These are phyloP conservation scores for Articulospora tetracladia DNA, from an alignment of 495 filamentous ascomycete genomes.

Conservation along the genomic window DNA sequence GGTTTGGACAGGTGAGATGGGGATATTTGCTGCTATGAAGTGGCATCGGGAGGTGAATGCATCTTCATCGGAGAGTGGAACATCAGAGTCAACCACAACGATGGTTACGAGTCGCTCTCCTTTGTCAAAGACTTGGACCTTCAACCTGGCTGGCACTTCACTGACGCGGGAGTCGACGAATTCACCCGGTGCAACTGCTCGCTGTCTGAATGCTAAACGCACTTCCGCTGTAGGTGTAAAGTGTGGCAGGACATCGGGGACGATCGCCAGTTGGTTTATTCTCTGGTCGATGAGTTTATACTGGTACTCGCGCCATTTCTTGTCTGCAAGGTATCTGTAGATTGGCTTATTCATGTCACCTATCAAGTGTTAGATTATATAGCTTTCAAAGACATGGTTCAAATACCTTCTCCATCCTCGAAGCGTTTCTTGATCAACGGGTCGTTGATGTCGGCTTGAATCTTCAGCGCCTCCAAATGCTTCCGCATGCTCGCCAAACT, in stretches of 20 bases:
- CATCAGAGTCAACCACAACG: constrained; percentile 84
- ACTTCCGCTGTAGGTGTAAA: constrained; percentile 78
- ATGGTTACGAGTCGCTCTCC: constrained; percentile 80
- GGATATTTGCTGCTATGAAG: constrained; percentile 69
- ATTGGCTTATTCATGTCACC: constrained; percentile 96
- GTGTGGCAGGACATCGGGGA: constrained; percentile 88
- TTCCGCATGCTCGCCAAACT: constrained; percentile 66
- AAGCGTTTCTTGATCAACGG: constrained; percentile 91
- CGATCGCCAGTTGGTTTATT: constrained; percentile 80
- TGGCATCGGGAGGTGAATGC: constrained; percentile 76
- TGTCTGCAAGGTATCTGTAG: constrained; percentile 85
- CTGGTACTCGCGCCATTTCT: constrained; percentile 81
- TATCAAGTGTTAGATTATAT: constrained; percentile 32
- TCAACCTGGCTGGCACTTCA: constrained; percentile 66
- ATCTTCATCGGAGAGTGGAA: constrained; percentile 76
- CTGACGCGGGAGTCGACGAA: constrained; percentile 69
- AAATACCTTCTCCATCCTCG: constrained; percentile 84
- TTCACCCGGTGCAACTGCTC: constrained; percentile 66
- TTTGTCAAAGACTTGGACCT: constrained; percentile 77
- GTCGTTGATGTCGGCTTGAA: constrained; percentile 93
- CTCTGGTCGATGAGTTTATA: constrained; percentile 76
- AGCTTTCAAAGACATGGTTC: not conserved
- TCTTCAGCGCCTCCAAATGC: constrained; percentile 77
- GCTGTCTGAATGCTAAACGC: constrained; percentile 68
- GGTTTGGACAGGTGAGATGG: constrained; percentile 43